Evolutionary conservation across 495 filamentous ascomycete species (phyloP).

Genomic region (Penicillium ucsense): DNA sequence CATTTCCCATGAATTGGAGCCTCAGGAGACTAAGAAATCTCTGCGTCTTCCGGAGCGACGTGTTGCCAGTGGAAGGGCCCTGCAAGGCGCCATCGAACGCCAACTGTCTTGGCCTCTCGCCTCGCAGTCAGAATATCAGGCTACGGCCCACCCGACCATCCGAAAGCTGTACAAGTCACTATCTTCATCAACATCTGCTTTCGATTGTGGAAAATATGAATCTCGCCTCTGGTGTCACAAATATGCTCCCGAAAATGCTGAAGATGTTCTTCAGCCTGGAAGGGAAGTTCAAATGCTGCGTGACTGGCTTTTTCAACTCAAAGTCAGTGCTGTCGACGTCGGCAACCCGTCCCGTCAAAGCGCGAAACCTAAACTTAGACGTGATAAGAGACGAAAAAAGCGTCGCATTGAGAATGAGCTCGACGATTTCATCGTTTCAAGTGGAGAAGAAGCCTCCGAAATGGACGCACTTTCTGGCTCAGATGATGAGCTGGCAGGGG

Average conservation of each 20-base stretch:
- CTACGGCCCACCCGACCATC: constrained; percentile 37
- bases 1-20: background rate
- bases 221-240: constrained; percentile 70
- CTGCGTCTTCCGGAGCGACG: constrained; percentile 28
- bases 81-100: constrained; percentile 23
- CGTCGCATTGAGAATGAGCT: constrained; percentile 59
- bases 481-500: constrained; percentile 44
- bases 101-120: constrained; percentile 21
- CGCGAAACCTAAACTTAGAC: constrained; percentile 33
- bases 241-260: constrained; percentile 63
- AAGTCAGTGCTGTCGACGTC: constrained; percentile 61
- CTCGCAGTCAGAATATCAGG: background rate
- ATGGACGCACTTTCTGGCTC: constrained; percentile 63
- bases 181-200: constrained; percentile 55
- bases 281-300: constrained; percentile 60
- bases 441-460: constrained; percentile 69
- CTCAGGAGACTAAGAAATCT: background rate
- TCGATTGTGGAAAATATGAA: constrained; percentile 72
- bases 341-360: constrained; percentile 38
- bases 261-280: constrained; percentile 68
- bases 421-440: constrained; percentile 78
- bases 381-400: constrained; percentile 44
- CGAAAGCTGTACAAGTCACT: constrained; percentile 50
- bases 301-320: constrained; percentile 75
- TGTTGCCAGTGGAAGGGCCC: constrained; percentile 23